These are phyloP conservation scores for Rhizophagus prolifer DNA, from an alignment of 192 early-diverging fungal genomes.

Conservation along the genomic window DNA sequence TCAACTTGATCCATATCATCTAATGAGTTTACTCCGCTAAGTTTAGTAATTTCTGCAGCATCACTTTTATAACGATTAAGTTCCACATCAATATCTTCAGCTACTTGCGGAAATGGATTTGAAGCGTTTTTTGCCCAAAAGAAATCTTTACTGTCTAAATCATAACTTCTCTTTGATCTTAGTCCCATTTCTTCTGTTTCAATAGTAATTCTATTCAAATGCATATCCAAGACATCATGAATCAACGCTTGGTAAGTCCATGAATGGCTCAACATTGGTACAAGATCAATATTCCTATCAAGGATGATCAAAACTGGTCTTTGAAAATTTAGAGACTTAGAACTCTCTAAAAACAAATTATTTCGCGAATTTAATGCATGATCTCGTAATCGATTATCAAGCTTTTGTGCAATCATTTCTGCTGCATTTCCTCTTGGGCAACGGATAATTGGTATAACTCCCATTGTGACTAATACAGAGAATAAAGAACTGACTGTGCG, in stretches of 20 bases:
- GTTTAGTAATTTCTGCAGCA: slow-evolving; percentile 86
- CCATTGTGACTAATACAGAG: slow-evolving; percentile 89
- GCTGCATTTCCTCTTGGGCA: slow-evolving; percentile 90
- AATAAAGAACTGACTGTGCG: slow-evolving; percentile 80
- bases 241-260: slow-evolving; percentile 98
- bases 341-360: slow-evolving; percentile 74
- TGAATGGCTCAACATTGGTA: slow-evolving; percentile 89
- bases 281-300: slow-evolving; percentile 90
- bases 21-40: slow-evolving; percentile 77
- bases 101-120: slow-evolving; percentile 96
- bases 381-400: slow-evolving; percentile 89
- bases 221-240: slow-evolving; percentile 93
- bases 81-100: slow-evolving; percentile 92
- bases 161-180: slow-evolving; percentile 71
- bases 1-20: slow-evolving; percentile 81
- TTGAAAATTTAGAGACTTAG: slow-evolving; percentile 58
- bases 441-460: slow-evolving; percentile 86
- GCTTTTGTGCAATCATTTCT: slow-evolving; percentile 86
- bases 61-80: slow-evolving; percentile 94
- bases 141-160: slow-evolving; percentile 85
- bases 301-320: slow-evolving; percentile 86
- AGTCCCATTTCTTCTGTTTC: slow-evolving; percentile 66
- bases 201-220: slow-evolving; percentile 81
- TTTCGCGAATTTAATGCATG: slow-evolving; percentile 85
- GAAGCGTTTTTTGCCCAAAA: slow-evolving; percentile 94